Evolutionary conservation across 2,329 filamentous ascomycete genomes (phyloP), one percentile per base, ranked within the genome.

Genomic region (Aotearoamyces nothofagi): DNA sequence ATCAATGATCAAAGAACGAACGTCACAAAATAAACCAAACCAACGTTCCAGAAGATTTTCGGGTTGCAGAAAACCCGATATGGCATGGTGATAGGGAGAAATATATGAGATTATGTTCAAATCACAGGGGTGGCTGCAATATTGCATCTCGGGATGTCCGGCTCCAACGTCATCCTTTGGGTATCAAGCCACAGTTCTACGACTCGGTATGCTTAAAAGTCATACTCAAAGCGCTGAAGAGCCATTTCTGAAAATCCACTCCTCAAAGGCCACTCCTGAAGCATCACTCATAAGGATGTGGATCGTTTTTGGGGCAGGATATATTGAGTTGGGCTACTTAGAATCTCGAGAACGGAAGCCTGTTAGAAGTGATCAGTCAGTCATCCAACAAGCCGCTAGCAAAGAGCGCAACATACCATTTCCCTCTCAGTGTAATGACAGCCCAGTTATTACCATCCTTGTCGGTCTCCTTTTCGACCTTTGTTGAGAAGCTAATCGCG

Each of bases 391-490:
- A 22, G 6, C 12, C 9, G 17, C 17, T 13, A 9, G 8, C 11
- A 11, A 10, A 9, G 14, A 9, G 20, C n/a, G 29, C n/a, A 20
- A 33, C 33, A 15, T 19, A 33, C 33, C 33, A 35, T 29, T 35
- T 35, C 13, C 33, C 33, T 17, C 27, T 69, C 44, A 86, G 47
- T 3, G 79, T 86, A 41, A 93, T 92, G 42, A 84, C 73, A 4
- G 78, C 83, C 83, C 83, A 93, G 5, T 77, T 63, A 30, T 69
- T 66, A 4, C 84, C 86, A 44, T 80, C 69, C 35, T 78, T 72
- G 51, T 94, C 87, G 1, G 76, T 74, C 66, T 96, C 87, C 67
- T 92, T 92, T 52, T 94, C 83, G 3, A 96, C 79, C 48, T 83
- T 83, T 0, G 83, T 92, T 29, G 73, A 79, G 53, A 93, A 94